Base-by-base conservation (phyloP, 768 basidiomycete species). In the Suillus sp. region DNA sequence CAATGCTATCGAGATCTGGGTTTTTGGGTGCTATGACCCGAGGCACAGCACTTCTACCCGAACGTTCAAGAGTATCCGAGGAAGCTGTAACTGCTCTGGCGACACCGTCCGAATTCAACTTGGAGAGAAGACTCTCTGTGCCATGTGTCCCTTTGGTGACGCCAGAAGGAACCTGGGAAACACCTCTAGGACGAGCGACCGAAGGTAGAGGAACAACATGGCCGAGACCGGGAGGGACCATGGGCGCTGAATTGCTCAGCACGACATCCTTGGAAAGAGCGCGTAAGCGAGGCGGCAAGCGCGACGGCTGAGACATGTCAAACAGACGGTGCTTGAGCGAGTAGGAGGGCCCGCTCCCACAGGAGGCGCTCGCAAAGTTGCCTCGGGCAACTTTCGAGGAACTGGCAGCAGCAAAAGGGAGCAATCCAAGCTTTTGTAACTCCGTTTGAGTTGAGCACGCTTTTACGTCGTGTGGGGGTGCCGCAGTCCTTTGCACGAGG, bases 381-480 rank as follows among this genome's bases (percentile, higher is more conserved):
- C 56, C 56, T 27, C n/a, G 38, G 25, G 56, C 56, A 40, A 57
- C 56, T 57, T 42, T 57, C 56, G 25, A 57, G 38, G 27, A 30
- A 57, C 56, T 57, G 56, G 25, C 38, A 40, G 56, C 56, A 57
- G 25, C 38, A 42, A 40, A 13, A 57, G 25, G 10, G 27, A 27
- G 20, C 11, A 30, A 13, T 20, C 10, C 25, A 27, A 27, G 56
- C 56, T 57, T 57, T 57, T 57, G 38, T 57, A 57, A 27, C 56
- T 57, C 56, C 56, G 56, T 20, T 10, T 27, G 25, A 27, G 38
- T 58, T 14, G 51, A 11, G 65, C 75, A 77, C 63, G 74, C 59
- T 62, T 65, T 64, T 35, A 35, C 67, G 64, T 74, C 74, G 72
- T 75, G 75, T 73, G 59, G 13, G 59, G 55, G 54, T 59, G 48